phyloP scores from a whole-genome alignment of 768 basidiomycete species.

The Tylopilus balloui region DNA sequence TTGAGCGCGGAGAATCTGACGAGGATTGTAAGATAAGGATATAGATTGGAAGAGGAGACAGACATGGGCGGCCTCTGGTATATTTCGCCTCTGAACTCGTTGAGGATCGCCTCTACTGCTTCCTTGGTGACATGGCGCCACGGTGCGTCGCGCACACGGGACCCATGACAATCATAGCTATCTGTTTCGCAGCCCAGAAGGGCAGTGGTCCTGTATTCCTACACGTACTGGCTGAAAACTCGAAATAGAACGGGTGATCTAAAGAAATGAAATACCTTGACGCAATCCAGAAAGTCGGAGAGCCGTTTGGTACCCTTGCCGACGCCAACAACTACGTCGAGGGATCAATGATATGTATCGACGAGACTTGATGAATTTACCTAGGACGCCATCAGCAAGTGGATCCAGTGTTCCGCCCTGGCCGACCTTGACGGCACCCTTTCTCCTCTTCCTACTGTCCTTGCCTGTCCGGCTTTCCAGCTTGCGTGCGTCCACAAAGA shows the following conservation, averaged over 20 bases:
- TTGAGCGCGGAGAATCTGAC: constrained; percentile 93
- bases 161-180: constrained; percentile 88
- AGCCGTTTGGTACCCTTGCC: constrained; percentile 89
- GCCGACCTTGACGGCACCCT: constrained; percentile 70
- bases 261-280: constrained; percentile 57
- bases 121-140: constrained; percentile 84
- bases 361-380: constrained; percentile 38
- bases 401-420: constrained; percentile 97
- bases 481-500: constrained; percentile 65
- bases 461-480: constrained; percentile 49
- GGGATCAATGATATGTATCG: constrained; percentile 5
- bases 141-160: constrained; percentile 67
- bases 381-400: constrained; percentile 90
- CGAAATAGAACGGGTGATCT: not conserved
- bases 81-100: constrained; percentile 81
- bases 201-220: constrained; percentile 93
- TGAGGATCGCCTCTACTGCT: constrained; percentile 62
- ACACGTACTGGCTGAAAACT: constrained; percentile 15
- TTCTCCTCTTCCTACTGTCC: constrained; percentile 37
- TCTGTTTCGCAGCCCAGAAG: constrained; percentile 94
- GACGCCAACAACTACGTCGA: constrained; percentile 71
- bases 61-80: constrained; percentile 91
- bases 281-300: constrained; percentile 76
- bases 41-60: constrained; percentile 13
- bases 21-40: constrained; percentile 5